Evolutionary conservation across 225 moss, liverwort and hornwort genomes (phyloP), one percentile per base, ranked within the genome.

Genomic region (Ulota crispa): DNA sequence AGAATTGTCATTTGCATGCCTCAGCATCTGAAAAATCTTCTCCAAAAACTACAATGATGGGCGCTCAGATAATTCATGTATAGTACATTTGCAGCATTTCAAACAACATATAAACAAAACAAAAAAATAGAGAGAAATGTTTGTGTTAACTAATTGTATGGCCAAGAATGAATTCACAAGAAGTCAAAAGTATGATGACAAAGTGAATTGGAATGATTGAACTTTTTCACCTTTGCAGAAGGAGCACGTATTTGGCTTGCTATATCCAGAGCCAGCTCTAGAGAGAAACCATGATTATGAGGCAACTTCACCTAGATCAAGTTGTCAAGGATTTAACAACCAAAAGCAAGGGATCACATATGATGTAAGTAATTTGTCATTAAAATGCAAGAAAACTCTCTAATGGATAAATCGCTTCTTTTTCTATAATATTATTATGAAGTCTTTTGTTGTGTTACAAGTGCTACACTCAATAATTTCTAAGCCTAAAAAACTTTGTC

Each of bases 31-130:
- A 79, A 30, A 88, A 87, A 72, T 70, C 63, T 5, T 80, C 77
- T 73, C 82, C 83, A 31, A 80, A 69, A 54, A 77, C 79, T 65
- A 81, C 28, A 52, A 68, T 79, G 78, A 87, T 81, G 77, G 72
- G 83, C 30, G 75, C 87, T 83, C 83, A 88, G 60, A 68, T 83
- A 14, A 76, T 87, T 70, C 88, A 88, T 70, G 88, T 86, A 86
- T 41, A 19, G 18, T 54, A 37, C 39, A 50, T 18, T 50, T 18
- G 26, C 76, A 74, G 18, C 39, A 68, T 79, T 72, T 60, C 54
- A 68, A 5, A 71, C 8, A 20, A 64, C 57, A 78, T 27, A 83
- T 8, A 43, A 37, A 19, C n/a, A 30, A 30, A 65, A 61, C n/a
- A n/a, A n/a, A 63, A 74, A 19, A 19, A 30, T 50, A 21, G 39